Base-by-base conservation (phyloP, 2,329 filamentous ascomycete genomes). In the Diaporthe sp. region DNA sequence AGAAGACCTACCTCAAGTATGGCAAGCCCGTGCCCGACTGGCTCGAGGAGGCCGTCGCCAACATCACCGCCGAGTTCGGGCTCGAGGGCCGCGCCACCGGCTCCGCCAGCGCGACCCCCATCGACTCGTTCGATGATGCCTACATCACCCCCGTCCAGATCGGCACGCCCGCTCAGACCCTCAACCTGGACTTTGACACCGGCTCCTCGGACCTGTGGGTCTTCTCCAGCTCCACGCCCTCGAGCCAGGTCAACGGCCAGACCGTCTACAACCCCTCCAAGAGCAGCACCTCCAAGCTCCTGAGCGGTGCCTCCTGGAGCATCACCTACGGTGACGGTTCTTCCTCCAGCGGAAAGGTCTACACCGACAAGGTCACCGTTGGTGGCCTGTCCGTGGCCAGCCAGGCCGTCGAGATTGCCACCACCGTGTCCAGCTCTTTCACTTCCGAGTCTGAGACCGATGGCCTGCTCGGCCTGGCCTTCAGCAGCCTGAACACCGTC, bases 171-270 rank as follows among this genome's bases (percentile, higher is more conserved):
- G 81, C 84, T 5, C 84, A 87, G 78, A 85, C 83, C 1, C 80
- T 88, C 55, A 84, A 85, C 72, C 79, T 87, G 65, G 84, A 87
- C 78, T 86, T 88, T 70, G 86, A 88, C 72, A 88, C 86, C 4
- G 86, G 86, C 2, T 87, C 85, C 5, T 85, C 85, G 5, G 86
- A 88, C 74, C 80, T 84, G 42, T 84, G 83, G 84, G 82, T 84
- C 67, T 84, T 84, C 77, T 81, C 80, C 79, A 79, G 78, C 73
- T 79, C 80, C 65, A 82, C 81, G 28, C 74, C 76, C 5, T 67
- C 73, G 15, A 53, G 71, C 79, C 39, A 71, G 73, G 42, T 80
- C 71, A 75, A 78, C 34, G 79, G 81, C 71, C 83, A 83, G 78
- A 78, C 74, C 17, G 46, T 80, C 73, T 84, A 85, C 79, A 76